Evolutionary conservation across 352 stramenopile genomes (phyloP).

Genomic region (Aphanomyces invadans): DNA sequence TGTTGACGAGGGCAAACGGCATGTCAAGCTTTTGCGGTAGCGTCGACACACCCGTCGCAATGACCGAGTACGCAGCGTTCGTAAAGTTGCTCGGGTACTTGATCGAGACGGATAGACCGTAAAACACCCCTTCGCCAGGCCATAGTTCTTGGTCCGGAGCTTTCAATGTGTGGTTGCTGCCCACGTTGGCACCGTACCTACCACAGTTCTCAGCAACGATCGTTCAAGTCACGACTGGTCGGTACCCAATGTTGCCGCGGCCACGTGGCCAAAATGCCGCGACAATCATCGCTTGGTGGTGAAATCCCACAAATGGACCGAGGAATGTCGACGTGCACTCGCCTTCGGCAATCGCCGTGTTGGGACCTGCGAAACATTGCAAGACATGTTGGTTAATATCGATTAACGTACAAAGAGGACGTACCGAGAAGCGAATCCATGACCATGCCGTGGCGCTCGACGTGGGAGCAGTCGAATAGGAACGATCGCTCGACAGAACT

Average conservation of each 20-base stretch:
- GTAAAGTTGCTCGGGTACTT: slow-evolving; percentile 95
- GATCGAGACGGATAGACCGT: slow-evolving; percentile 87
- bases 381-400: too few species aligned
- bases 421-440: slow-evolving; percentile 73
- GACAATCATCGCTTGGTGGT: slow-evolving; percentile 91
- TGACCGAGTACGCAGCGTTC: slow-evolving; percentile 87
- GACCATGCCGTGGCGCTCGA: slow-evolving; percentile 78
- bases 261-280: slow-evolving; percentile 86
- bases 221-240: too few species aligned
- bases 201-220: too few species aligned
- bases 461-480: slow-evolving; percentile 67
- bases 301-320: slow-evolving; percentile 91
- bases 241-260: slow-evolving; percentile 90
- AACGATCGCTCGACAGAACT: slow-evolving; percentile 62
- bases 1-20: slow-evolving; percentile 75
- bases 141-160: slow-evolving; percentile 85
- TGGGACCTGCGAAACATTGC: slow-evolving; percentile 31
- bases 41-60: slow-evolving; percentile 89
- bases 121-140: slow-evolving; percentile 93
- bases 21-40: slow-evolving; percentile 81
- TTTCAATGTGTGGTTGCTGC: slow-evolving; percentile 95
- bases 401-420: too few species aligned
- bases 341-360: slow-evolving; percentile 80
- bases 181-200: slow-evolving; percentile 87
- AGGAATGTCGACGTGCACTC: slow-evolving; percentile 89